Percentiles rank a stretch among this genome's conserved stretches.
Evolutionary conservation across 352 stramenopile species (phyloP).

Genomic region (Pelagophyceae sp.): DNA sequence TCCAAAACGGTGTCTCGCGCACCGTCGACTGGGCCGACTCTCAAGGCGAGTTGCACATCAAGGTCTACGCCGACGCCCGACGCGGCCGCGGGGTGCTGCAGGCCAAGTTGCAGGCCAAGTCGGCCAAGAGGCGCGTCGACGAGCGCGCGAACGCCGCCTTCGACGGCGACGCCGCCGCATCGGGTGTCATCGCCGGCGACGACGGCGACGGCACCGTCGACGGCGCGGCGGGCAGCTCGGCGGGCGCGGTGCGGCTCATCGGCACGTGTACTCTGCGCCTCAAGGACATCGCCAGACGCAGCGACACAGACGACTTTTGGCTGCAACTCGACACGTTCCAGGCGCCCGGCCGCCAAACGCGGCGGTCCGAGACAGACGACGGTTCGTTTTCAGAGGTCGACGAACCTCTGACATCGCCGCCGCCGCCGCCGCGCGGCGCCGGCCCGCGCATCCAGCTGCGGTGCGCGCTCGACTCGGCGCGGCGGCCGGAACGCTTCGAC

Average conservation of each 20-base stretch:
- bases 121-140: too few species aligned
- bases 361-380: neutral
- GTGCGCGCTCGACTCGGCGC: neutral
- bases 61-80: constrained; percentile 13
- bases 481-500: neutral
- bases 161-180: too few species aligned
- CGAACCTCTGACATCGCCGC: neutral
- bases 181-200: too few species aligned
- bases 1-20: neutral
- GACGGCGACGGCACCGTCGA: too few species aligned
- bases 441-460: neutral
- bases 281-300: neutral
- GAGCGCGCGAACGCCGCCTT: too few species aligned
- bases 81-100: too few species aligned
- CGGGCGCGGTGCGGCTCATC: too few species aligned
- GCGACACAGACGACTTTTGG: neutral
- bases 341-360: too few species aligned
- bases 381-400: neutral
- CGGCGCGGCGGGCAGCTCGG: too few species aligned
- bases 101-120: too few species aligned
- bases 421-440: too few species aligned
- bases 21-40: neutral
- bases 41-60: neutral
- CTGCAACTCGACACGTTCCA: neutral
- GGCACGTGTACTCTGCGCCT: neutral